Conservation (phyloP, 768 basidiomycete genomes). For the Neoboletus brunneissimus region DNA sequence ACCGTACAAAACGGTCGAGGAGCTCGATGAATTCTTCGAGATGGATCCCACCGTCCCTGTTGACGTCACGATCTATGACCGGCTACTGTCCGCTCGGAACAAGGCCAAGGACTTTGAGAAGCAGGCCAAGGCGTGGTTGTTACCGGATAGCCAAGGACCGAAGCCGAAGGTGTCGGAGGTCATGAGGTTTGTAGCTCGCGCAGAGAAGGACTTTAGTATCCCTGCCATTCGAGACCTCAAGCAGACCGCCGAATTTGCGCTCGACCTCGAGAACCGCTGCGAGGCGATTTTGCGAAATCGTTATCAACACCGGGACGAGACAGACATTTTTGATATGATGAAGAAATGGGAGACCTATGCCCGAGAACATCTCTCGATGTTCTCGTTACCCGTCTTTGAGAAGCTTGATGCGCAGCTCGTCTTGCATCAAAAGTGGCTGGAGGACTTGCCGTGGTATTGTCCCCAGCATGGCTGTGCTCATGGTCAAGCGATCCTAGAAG, state of each 20-base stretch:
- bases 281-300: conserved; percentile 68
- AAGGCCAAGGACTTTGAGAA: conserved; percentile 80
- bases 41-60: conserved; percentile 68
- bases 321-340: conserved; percentile 71
- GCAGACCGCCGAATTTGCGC: conserved; percentile 70
- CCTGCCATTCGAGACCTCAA: conserved; percentile 62
- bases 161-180: conserved; percentile 70
- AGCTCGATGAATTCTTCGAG: conserved; percentile 70
- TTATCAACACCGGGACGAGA: conserved; percentile 52
- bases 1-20: conserved; percentile 70
- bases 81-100: conserved; percentile 58
- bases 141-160: conserved; percentile 49
- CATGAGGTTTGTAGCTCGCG: conserved; percentile 61
- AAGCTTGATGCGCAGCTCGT: conserved; percentile 66
- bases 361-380: conserved; percentile 67
- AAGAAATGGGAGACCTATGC: conserved; percentile 73
- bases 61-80: conserved; percentile 61
- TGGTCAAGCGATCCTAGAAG: conserved; percentile 62
- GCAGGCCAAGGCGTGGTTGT: conserved; percentile 70
- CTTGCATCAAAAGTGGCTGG: conserved; percentile 67
- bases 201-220: conserved; percentile 77
- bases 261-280: conserved; percentile 72
- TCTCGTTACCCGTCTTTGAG: conserved; percentile 70
- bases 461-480: conserved; percentile 63
- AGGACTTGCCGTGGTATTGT: conserved; percentile 78